These are phyloP conservation scores for Fusarium buxicola DNA, from an alignment of 2,329 filamentous ascomycete species.

Conservation along the genomic window DNA sequence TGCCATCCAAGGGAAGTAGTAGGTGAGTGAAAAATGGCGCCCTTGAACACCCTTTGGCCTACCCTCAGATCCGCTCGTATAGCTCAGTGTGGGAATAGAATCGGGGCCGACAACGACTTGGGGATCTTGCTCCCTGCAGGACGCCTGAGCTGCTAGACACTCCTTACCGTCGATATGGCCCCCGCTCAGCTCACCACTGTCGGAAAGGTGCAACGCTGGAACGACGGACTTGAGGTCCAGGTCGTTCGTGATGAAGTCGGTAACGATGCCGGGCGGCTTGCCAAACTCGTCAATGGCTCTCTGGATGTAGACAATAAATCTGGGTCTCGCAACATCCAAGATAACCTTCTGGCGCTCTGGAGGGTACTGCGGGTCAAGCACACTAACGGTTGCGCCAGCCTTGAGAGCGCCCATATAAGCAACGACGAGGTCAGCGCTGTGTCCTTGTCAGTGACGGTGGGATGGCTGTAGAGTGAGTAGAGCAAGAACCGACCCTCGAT, in stretches of 20 bases:
- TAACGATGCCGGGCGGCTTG: constrained; percentile 16
- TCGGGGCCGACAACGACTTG: constrained; percentile 88
- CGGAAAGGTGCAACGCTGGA: constrained; percentile 11
- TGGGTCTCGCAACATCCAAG: constrained; percentile 80
- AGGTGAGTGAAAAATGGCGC: constrained; percentile 84
- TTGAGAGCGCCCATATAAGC: constrained; percentile 80
- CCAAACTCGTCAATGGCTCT: constrained; percentile 74
- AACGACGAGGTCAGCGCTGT: constrained; percentile 67
- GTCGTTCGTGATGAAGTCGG: constrained; percentile 12
- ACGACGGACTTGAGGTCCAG: constrained; percentile 26
- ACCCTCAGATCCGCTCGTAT: constrained; percentile 81
- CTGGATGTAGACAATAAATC: constrained; percentile 77
- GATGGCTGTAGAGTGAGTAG: too few species aligned
- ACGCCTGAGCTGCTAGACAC: constrained; percentile 42
- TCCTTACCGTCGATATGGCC: constrained; percentile 19
- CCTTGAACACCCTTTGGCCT: constrained; percentile 88
- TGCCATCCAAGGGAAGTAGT: constrained; percentile 96
- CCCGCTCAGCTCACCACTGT: constrained; percentile 17
- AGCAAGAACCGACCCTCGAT: constrained; percentile 60
- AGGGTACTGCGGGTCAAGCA: constrained; percentile 45
- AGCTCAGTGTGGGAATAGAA: constrained; percentile 62
- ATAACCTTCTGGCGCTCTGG: constrained; percentile 62
- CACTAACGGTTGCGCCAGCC: constrained; percentile 49
- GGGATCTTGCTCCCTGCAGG: constrained; percentile 58
- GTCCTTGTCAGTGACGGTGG: too few species aligned